Percentiles rank a stretch among this genome's conserved stretches.
Evolutionary conservation across 2,329 filamentous ascomycete genomes (phyloP).

Genomic region (Cladorrhinum sp.): DNA sequence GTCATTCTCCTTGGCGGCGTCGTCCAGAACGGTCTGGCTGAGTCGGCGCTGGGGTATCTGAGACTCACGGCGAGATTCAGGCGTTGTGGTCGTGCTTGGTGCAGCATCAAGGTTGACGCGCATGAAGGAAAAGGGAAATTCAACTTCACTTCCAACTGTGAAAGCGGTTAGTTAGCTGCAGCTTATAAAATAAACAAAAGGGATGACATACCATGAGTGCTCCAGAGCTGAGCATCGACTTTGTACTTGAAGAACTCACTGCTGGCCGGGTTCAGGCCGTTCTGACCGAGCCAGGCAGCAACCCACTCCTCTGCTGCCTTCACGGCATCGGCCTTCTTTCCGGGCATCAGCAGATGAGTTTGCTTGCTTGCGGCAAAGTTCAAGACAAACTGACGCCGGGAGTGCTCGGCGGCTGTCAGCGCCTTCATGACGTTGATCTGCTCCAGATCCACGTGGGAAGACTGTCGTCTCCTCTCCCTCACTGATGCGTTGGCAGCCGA

Average conservation of each 20-base stretch:
- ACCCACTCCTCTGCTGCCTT: conserved; percentile 28
- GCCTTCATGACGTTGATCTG: conserved; percentile 26
- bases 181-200: background rate
- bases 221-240: conserved; percentile 25
- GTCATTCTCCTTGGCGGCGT: background rate
- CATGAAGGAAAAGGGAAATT: conserved; percentile 29
- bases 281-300: conserved; percentile 20
- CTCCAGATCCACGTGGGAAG: conserved; percentile 22
- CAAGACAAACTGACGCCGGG: conserved; percentile 27
- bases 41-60: background rate
- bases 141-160: conserved; percentile 22
- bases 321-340: conserved; percentile 25
- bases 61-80: background rate
- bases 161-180: conserved; percentile 12
- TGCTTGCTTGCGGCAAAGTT: conserved; percentile 27
- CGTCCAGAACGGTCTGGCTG: background rate
- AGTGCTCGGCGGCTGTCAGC: conserved; percentile 28
- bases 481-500: conserved; percentile 25
- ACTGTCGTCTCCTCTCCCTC: conserved; percentile 23
- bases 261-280: conserved; percentile 16
- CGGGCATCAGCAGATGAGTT: conserved; percentile 25
- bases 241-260: conserved; percentile 28
- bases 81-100: conserved; percentile 1
- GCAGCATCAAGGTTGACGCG: conserved; percentile 7
- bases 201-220: conserved; percentile 17